phyloP scores from a whole-genome alignment of 495 filamentous ascomycete genomes.

The Xylaria longipes region DNA sequence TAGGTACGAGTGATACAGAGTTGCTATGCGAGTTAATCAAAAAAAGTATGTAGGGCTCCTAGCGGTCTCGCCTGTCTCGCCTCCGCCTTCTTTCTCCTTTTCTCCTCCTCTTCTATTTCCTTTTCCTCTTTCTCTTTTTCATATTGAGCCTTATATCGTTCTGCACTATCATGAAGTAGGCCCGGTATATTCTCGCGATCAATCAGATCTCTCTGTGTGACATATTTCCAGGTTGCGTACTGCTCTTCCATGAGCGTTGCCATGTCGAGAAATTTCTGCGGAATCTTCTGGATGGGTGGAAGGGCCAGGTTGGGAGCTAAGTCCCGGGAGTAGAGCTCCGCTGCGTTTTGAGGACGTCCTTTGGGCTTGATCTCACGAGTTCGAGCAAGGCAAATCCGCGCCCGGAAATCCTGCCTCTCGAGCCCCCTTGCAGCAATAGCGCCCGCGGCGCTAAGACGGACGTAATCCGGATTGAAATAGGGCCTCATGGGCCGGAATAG shows the following conservation, averaged over 20 bases:
- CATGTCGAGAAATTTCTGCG: not conserved
- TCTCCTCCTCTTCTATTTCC: not conserved
- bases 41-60: too few species aligned
- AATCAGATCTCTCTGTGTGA: not conserved
- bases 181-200: not conserved
- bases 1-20: not conserved
- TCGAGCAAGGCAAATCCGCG: not conserved
- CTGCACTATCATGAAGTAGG: not conserved
- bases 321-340: not conserved
- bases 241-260: not conserved
- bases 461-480: constrained; percentile 6
- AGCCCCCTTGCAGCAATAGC: constrained; percentile 1
- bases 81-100: too few species aligned
- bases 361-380: not conserved
- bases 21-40: not conserved
- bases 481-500: not conserved
- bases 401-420: not conserved
- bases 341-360: not conserved
- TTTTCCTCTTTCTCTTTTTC: not conserved
- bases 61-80: too few species aligned
- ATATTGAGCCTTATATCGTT: not conserved
- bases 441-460: not conserved
- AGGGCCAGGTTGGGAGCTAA: not conserved
- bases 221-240: not conserved
- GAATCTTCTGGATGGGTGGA: not conserved